Base-by-base conservation (phyloP, 345 rosid genomes). In the Jatropha curcas region DNA sequence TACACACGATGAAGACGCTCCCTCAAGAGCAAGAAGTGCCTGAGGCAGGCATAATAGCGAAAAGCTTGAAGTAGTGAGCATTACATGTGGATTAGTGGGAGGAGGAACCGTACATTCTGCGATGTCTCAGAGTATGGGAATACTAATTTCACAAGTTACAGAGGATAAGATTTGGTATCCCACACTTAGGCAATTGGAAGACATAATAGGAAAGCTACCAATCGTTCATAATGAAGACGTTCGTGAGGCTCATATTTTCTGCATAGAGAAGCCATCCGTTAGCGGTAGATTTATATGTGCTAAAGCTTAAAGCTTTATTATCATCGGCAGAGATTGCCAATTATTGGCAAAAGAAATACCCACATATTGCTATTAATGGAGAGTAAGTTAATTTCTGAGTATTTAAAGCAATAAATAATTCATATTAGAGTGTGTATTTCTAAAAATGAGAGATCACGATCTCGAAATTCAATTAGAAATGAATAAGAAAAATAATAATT, bases 201-300 rank as follows among this genome's bases (percentile, higher is more conserved):
- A 82, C 19, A 13, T 80, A 31, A 34, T 76, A 24, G 89, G 87
- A 4, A 62, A 67, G 22, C 17, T 87, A 4, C 86, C 91, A 13
- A 56, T 87, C 22, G 83, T 85, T 43, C 87, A 80, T 70, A 48
- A 84, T 2, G 85, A 84, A 2, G 89, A 87, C 43, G 86, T 63
- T 0, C 73, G 82, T 43, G 80, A 78, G n/a, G 78, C 85, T 16
- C 85, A 75, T 50, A 33, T 82, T 20, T 82, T 82, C 35, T 72
- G 77, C 71, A 69, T 82, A 70, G 73, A 81, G 33, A 48, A 60
- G 24, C 55, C 72, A 0, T 59, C 80, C 35, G 76, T 79, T 27
- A 73, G 33, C 16, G 85, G 85, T 8, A 79, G 82, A 60, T 82
- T 72, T 73, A n/a, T 79, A 5, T 79, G 82, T 57, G 78, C 82